phyloP scores from a whole-genome alignment of 768 basidiomycete genomes.

The Podaxis sp. region DNA sequence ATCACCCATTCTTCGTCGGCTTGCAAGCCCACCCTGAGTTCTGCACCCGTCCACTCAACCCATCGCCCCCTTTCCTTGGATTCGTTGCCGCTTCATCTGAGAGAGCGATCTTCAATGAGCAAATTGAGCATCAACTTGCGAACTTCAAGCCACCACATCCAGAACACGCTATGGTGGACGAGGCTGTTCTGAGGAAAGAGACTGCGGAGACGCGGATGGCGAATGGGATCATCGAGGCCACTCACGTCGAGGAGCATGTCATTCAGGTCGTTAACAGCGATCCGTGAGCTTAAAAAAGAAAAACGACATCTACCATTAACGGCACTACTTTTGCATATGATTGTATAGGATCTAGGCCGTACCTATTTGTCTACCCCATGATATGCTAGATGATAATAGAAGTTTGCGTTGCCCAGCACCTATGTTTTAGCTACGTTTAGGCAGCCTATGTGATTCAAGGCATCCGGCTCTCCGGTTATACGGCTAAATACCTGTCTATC shows the following conservation, averaged over 20 bases:
- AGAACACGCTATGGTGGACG: slow-evolving; percentile 69
- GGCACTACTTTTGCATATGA: background rate
- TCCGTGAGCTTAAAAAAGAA: background rate
- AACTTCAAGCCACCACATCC: slow-evolving; percentile 77
- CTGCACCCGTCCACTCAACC: slow-evolving; percentile 96
- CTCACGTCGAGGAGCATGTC: slow-evolving; percentile 8
- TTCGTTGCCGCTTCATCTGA: slow-evolving; percentile 81
- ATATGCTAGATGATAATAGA: too few relatives aligned
- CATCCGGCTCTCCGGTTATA: too few relatives aligned
- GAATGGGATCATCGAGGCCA: slow-evolving; percentile 1
- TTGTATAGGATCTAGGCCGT: background rate
- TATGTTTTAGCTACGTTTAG: too few relatives aligned
- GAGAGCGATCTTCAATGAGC: slow-evolving; percentile 58
- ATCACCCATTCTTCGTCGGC: slow-evolving; percentile 92
- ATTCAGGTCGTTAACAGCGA: slow-evolving; percentile 14
- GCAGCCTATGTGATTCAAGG: too few relatives aligned
- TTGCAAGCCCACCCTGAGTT: slow-evolving; percentile 98
- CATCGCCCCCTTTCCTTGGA: slow-evolving; percentile 95
- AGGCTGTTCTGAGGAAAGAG: slow-evolving; percentile 48
- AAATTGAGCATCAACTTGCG: slow-evolving; percentile 63
- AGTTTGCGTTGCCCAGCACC: too few relatives aligned
- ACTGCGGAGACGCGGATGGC: slow-evolving; percentile 19
- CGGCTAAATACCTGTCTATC: too few relatives aligned
- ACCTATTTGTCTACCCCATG: background rate
- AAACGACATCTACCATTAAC: background rate